phyloP scores from a whole-genome alignment of 257 asterid species.

The Penstemon barbatus region DNA sequence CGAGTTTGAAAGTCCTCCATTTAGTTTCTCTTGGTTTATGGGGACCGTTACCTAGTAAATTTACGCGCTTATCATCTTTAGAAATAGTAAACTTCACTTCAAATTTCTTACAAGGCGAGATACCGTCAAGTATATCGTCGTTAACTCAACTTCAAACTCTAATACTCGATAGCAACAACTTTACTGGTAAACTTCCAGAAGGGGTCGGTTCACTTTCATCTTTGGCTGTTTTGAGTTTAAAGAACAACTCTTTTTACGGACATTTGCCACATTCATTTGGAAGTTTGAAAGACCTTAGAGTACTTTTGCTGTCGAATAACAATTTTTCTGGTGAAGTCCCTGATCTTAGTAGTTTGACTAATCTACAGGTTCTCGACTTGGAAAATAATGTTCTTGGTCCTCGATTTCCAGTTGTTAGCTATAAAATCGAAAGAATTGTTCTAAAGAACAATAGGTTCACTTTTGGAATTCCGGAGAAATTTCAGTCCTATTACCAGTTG shows the following conservation, averaged over 20 bases:
- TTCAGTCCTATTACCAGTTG: slow-evolving; percentile 60
- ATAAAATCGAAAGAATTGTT: slow-evolving; percentile 51
- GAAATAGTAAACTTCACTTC: slow-evolving; percentile 81
- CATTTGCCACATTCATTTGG: slow-evolving; percentile 56
- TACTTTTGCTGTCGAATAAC: slow-evolving; percentile 67
- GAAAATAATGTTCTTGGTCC: slow-evolving; percentile 69
- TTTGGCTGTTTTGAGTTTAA: slow-evolving; percentile 66
- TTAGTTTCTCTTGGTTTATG: slow-evolving; percentile 82
- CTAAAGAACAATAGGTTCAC: slow-evolving; percentile 64
- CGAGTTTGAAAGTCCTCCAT: slow-evolving; percentile 70
- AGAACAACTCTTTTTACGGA: slow-evolving; percentile 59
- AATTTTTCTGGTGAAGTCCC: slow-evolving; percentile 75
- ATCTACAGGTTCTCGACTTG: slow-evolving; percentile 73
- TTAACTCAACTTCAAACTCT: slow-evolving; percentile 61
- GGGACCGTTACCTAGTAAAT: slow-evolving; percentile 61
- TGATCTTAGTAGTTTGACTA: slow-evolving; percentile 57
- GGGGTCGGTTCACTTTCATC: slow-evolving; percentile 51
- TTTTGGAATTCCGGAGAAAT: slow-evolving; percentile 58
- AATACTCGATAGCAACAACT: slow-evolving; percentile 62
- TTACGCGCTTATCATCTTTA: slow-evolving; percentile 52
- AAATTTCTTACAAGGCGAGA: slow-evolving; percentile 61
- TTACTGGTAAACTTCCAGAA: slow-evolving; percentile 59
- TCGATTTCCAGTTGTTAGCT: slow-evolving; percentile 54
- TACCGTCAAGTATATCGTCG: slow-evolving; percentile 50
- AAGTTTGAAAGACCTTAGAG: slow-evolving; percentile 54